Evolutionary conservation across 2,329 filamentous ascomycete species (phyloP).

Genomic region (Nigrospora osmanthi): DNA sequence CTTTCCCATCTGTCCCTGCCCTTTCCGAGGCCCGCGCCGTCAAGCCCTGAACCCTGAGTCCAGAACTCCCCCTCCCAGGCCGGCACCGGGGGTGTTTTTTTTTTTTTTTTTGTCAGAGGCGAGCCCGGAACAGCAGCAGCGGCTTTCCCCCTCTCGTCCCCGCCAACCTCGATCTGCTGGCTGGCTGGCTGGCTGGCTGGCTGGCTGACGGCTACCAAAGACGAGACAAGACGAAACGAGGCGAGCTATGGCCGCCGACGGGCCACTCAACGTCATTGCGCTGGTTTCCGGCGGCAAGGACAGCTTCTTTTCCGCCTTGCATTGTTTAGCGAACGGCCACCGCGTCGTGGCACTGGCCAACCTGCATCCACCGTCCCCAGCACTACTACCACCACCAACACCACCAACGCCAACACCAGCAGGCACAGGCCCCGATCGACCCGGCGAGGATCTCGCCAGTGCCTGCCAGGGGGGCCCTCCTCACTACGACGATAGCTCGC

Average conservation of each 20-base stretch:
- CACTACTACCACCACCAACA: constrained; percentile 4
- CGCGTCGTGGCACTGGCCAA: constrained; percentile 83
- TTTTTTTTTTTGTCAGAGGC: no score
- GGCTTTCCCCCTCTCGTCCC: no score
- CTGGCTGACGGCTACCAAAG: background rate
- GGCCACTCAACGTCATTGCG: constrained; percentile 69
- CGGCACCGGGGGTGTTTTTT: no score
- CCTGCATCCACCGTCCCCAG: constrained; percentile 52
- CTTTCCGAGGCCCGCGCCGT: no score
- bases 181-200: no score
- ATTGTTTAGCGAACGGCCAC: constrained; percentile 83
- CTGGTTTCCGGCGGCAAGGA: constrained; percentile 96
- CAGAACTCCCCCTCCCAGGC: no score
- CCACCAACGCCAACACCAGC: constrained; percentile 3
- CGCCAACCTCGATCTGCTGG: no score
- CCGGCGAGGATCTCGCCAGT: background rate
- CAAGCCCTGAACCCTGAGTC: no score
- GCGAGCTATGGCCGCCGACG: constrained; percentile 30
- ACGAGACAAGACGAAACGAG: constrained; percentile 13
- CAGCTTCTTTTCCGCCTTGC: constrained; percentile 86
- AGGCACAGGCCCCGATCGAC: constrained; percentile 1
- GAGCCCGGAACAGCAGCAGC: no score
- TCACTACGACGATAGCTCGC: constrained; percentile 1
- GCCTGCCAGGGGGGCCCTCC: constrained; percentile 1
- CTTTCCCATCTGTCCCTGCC: no score